Percentiles rank a stretch among this genome's conserved stretches.
These are phyloP conservation scores for Fusarium brachygibbosum DNA, from an alignment of 2,329 filamentous ascomycete species.

Conservation along the genomic window DNA sequence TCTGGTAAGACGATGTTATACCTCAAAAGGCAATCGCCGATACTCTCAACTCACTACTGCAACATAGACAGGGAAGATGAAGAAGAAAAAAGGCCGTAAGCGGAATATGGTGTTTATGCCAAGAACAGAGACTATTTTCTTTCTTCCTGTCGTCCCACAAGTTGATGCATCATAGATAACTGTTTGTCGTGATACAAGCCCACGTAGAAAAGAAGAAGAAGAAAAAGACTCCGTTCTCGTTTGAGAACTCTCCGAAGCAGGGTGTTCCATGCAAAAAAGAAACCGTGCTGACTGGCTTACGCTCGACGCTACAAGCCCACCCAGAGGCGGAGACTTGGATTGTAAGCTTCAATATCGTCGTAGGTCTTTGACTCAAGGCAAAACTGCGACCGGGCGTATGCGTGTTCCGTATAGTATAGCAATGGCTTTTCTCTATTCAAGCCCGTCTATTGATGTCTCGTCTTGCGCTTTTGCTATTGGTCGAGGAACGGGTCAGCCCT, in stretches of 20 bases:
- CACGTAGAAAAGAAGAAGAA: not conserved
- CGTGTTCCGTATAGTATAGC: not conserved
- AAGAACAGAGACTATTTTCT: not conserved
- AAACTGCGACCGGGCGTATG: conserved; percentile 8
- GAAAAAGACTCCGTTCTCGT: not conserved
- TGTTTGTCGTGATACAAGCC: not conserved
- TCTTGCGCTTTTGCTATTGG: conserved; percentile 1
- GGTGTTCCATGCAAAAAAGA: not conserved
- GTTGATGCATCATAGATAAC: conserved; percentile 15
- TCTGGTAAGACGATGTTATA: conserved; percentile 17
- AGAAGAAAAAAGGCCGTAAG: conserved; percentile 10
- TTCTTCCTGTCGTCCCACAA: not conserved
- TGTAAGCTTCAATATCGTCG: not conserved
- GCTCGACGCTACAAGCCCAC: not conserved
- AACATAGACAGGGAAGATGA: not conserved
- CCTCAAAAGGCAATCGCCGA: conserved; percentile 34
- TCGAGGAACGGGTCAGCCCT: conserved; percentile 31
- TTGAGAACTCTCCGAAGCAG: not conserved
- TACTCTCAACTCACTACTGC: not conserved
- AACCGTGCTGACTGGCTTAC: conserved; percentile 38
- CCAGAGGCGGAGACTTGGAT: not conserved
- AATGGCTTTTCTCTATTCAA: not conserved
- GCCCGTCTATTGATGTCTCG: not conserved
- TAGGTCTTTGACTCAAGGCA: not conserved
- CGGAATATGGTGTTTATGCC: conserved; percentile 9